phyloP scores from a whole-genome alignment of 23 red algal genomes.

The Cyanidioschyzon merolae region DNA sequence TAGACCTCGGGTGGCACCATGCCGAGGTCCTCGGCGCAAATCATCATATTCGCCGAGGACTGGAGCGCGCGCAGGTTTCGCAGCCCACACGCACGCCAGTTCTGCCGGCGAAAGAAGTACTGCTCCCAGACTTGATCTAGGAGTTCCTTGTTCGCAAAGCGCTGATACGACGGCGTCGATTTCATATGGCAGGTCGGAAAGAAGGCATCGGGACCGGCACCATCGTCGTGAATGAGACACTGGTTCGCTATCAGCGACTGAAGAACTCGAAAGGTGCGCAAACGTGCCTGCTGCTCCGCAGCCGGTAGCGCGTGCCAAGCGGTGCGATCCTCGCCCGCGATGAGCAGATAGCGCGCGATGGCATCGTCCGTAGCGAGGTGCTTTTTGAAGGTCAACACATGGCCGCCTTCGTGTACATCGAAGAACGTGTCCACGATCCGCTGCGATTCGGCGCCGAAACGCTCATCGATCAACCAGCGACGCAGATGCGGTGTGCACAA shows the following conservation, averaged over 20 bases:
- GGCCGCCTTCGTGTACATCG: neutral
- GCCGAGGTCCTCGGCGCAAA: conserved; percentile 23
- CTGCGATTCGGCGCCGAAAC: neutral
- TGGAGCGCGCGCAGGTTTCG: conserved; percentile 14
- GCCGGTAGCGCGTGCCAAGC: neutral
- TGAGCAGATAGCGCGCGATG: neutral
- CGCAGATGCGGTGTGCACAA: neutral
- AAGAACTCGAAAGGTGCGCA: neutral
- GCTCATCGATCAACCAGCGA: neutral
- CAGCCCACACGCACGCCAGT: neutral
- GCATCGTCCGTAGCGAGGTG: neutral
- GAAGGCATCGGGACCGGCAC: neutral
- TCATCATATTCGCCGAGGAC: conserved; percentile 20
- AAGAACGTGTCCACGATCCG: neutral
- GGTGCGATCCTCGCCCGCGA: neutral
- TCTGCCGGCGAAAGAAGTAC: conserved; percentile 13
- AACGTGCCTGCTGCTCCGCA: neutral
- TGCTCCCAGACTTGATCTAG: conserved; percentile 1
- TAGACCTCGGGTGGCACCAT: conserved; percentile 21
- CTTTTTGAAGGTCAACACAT: neutral
- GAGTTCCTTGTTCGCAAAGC: neutral
- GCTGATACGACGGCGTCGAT: conserved; percentile 6
- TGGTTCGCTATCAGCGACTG: neutral
- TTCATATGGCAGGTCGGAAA: conserved; percentile 23
- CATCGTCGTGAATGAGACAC: neutral